Conservation (phyloP, 106 monocot genomes). For the Dioscorea zingiberensis region DNA sequence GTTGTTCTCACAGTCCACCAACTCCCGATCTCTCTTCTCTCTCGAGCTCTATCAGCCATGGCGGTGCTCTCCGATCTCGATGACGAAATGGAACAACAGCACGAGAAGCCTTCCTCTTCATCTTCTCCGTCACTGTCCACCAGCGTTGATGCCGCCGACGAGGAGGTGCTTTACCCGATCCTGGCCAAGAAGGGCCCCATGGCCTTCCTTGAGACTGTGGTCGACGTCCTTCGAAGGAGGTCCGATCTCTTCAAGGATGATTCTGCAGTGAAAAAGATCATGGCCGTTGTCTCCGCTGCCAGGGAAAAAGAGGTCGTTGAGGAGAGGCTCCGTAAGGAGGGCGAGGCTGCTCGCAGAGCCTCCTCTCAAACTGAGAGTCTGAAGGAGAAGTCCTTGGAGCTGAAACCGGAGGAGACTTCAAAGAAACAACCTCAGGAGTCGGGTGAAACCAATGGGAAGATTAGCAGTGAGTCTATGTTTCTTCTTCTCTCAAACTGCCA, state of each 20-base stretch:
- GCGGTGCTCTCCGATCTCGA: constrained; percentile 35
- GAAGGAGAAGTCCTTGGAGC: neutral
- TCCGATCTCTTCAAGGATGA: constrained; percentile 32
- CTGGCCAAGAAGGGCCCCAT: constrained; percentile 17
- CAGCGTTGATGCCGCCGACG: neutral
- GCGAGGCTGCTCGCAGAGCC: neutral
- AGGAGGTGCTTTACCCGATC: constrained; percentile 12
- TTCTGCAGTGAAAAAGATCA: constrained; percentile 12
- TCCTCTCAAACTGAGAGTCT: neutral
- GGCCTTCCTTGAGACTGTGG: constrained; percentile 20
- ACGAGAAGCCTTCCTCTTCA: neutral
- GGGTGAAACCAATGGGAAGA: neutral
- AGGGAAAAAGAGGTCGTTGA: constrained; percentile 19
- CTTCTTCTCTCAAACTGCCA: neutral
- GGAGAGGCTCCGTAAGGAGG: neutral
- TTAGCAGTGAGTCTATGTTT: neutral
- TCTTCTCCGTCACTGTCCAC: neutral
- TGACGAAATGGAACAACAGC: constrained; percentile 10
- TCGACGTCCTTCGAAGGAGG: constrained; percentile 29
- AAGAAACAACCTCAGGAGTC: neutral
- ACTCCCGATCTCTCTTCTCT: neutral
- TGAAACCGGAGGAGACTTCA: neutral
- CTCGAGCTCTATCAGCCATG: no score
- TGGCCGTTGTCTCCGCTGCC: constrained; percentile 17
- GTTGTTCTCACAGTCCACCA: neutral